Evolutionary conservation across 1,284 basidiomycete genomes (phyloP).

Genomic region (Athelia sp.): DNA sequence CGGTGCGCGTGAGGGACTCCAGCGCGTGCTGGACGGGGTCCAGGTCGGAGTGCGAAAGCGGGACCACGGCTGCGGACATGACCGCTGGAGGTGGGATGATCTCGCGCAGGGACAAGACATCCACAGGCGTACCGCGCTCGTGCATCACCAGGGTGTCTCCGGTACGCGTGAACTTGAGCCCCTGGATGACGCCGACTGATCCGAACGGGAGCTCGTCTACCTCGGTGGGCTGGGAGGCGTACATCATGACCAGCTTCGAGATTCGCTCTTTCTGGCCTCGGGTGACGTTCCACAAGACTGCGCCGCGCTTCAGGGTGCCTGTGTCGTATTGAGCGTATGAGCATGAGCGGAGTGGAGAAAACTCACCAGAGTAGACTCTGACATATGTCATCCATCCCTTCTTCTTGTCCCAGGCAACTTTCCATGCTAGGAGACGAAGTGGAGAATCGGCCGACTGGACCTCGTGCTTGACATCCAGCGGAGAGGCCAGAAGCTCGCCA

Average conservation of each 20-base stretch:
- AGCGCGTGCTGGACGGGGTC: conserved; percentile 75
- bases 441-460: conserved; percentile 41
- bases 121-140: conserved; percentile 28
- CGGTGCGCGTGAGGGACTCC: conserved; percentile 73
- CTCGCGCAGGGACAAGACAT: conserved; percentile 44
- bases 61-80: conserved; percentile 77
- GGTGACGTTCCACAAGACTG: conserved; percentile 60
- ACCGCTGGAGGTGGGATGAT: conserved; percentile 74
- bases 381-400: conserved; percentile 91
- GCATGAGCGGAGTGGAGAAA: not conserved
- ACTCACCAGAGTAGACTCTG: conserved; percentile 77
- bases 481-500: conserved; percentile 77
- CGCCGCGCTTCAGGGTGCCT: conserved; percentile 70
- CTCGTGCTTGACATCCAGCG: conserved; percentile 54
- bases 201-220: conserved; percentile 80
- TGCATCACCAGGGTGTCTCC: conserved; percentile 76
- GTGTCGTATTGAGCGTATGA: conserved; percentile 3
- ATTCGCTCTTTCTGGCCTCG: conserved; percentile 69
- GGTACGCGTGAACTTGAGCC: conserved; percentile 78
- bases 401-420: conserved; percentile 81
- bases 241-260: conserved; percentile 76
- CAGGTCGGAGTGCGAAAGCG: conserved; percentile 77
- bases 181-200: conserved; percentile 81
- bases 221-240: conserved; percentile 76
- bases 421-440: conserved; percentile 77